Base-by-base conservation (phyloP, 306 rosid species). In the Medicago lupulina region DNA sequence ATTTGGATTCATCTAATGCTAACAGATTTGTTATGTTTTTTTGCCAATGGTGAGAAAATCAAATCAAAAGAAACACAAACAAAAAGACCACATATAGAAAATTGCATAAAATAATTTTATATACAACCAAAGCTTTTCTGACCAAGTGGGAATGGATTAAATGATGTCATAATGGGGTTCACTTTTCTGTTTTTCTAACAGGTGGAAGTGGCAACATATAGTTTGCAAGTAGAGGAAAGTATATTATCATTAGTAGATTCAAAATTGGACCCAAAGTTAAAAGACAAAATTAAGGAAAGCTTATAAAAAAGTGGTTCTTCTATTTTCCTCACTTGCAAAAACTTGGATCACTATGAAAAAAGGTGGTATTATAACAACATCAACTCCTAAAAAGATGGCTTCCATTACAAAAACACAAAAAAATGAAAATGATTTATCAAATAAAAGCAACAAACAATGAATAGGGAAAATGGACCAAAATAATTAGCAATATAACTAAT, bases 391-490 rank as follows among this genome's bases (percentile, higher is more conserved):
- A 70, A 65, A 70, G 57, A 74, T 46, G 28, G 47, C 40, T 70
- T 78, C 59, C 51, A 31, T 55, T 44, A 23, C 13, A 70, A 63
- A 9, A 58, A 18, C 36, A 79, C 8, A 19, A 39, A 53, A 36
- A 6, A 49, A 16, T 49, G 46, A 19, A 72, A 80, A 67, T 55
- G 59, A 73, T 44, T 65, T 17, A 44, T 60, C 66, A 63, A 73
- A 62, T 67, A 40, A 68, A 5, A 62, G 53, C 28, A 50, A 62
- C 62, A 60, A 67, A 67, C 54, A 77, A 74, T 51, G 58, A 76
- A 50, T 34, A 68, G 17, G 40, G 76, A 66, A 83, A 14, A 67
- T 66, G 76, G 75, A 28, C 69, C 17, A 57, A 65, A 71, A 71
- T 47, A 49, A 76, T 71, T 23, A 25, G 68, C 53, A 73, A 71